Evolutionary conservation across 73 alveolate species (phyloP).

Genomic region (Stentor coeruleus): DNA sequence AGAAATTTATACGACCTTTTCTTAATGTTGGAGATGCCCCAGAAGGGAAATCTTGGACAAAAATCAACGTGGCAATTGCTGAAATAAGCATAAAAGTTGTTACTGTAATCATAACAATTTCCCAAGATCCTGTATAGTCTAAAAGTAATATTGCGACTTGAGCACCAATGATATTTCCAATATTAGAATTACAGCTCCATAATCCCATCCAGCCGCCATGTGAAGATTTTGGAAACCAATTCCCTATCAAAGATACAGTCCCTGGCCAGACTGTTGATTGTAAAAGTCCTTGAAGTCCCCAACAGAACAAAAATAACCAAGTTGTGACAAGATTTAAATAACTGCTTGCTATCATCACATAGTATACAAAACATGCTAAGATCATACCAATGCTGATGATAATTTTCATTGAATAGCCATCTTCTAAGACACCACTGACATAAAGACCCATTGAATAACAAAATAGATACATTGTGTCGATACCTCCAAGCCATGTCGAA

Average conservation of each 20-base stretch:
- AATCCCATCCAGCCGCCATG: not conserved
- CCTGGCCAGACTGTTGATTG: slow-evolving; percentile 23
- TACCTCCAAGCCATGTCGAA: not conserved
- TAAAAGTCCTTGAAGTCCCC: not conserved
- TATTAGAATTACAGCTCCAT: slow-evolving; percentile 16
- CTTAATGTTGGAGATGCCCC: not conserved
- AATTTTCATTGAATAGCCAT: not conserved
- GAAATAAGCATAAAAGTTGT: not conserved
- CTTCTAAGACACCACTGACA: slow-evolving; percentile 5
- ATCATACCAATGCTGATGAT: not conserved
- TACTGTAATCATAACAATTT: not conserved
- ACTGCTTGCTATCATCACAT: not conserved
- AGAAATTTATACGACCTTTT: slow-evolving; percentile 16
- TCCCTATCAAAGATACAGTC: not conserved
- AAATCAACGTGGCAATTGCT: not conserved
- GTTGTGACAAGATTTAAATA: not conserved
- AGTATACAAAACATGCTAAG: not conserved
- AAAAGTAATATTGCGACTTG: not conserved
- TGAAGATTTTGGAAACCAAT: not conserved
- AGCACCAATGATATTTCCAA: slow-evolving; percentile 3
- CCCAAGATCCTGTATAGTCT: not conserved
- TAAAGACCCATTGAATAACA: slow-evolving; percentile 7
- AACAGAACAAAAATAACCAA: not conserved
- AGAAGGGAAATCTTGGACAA: not conserved
- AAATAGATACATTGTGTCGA: slow-evolving; percentile 19